Evolutionary conservation across 2,329 filamentous ascomycete species (phyloP).

Genomic region (Coniochaeta sp.): DNA sequence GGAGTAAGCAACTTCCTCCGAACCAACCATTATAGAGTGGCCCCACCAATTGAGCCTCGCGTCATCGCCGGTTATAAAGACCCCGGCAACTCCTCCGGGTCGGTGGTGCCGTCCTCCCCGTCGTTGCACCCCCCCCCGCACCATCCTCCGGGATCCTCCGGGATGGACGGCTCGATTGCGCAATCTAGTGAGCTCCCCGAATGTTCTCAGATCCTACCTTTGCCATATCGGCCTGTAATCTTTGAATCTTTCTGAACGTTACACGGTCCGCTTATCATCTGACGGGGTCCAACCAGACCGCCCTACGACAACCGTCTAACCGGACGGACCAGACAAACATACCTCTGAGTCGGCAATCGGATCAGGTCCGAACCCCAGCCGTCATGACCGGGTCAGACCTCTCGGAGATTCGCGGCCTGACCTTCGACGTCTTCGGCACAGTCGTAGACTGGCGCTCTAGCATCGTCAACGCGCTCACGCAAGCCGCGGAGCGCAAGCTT

Average conservation of each 20-base stretch:
- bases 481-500: slow-evolving; percentile 38
- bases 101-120: not conserved
- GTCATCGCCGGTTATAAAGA: not conserved
- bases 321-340: not conserved
- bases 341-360: not conserved
- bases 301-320: too few species aligned
- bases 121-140: not conserved
- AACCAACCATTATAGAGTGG: too few species aligned
- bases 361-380: not conserved
- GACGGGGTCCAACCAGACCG: too few species aligned
- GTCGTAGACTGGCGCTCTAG: slow-evolving; percentile 71
- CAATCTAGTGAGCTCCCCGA: not conserved
- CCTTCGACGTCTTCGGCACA: slow-evolving; percentile 76
- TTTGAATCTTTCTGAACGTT: not conserved
- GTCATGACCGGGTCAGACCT: not conserved
- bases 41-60: not conserved
- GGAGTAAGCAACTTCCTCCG: not conserved
- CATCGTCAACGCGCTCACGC: slow-evolving; percentile 51
- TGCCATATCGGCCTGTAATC: not conserved
- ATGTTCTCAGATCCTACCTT: not conserved
- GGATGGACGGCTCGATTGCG: not conserved
- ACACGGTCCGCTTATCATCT: not conserved
- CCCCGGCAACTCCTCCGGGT: not conserved
- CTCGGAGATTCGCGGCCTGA: slow-evolving; percentile 45
- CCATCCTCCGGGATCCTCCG: not conserved